Percentiles rank a stretch among this genome's conserved stretches.
phyloP scores from a whole-genome alignment of 139 green algal genomes.

The Chlorella vulgaris region DNA sequence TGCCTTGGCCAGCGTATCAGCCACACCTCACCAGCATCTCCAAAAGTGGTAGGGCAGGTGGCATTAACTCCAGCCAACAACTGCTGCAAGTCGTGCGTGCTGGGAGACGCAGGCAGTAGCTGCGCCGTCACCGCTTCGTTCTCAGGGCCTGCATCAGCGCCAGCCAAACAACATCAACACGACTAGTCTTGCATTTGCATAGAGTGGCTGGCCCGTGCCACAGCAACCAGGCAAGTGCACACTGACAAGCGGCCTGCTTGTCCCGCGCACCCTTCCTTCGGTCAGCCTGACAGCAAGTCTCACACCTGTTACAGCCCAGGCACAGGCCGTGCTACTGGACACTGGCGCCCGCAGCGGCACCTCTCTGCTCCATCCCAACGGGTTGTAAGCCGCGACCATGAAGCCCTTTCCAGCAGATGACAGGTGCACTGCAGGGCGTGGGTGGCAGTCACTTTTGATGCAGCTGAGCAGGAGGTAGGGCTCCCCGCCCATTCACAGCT shows the following conservation, averaged over 20 bases:
- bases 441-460: too few species aligned
- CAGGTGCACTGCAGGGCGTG: conserved; percentile 35
- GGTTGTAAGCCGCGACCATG: conserved; percentile 80
- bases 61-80: conserved; percentile 32
- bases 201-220: too few species aligned
- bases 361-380: conserved; percentile 65
- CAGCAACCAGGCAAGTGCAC: too few species aligned
- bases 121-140: conserved; percentile 44
- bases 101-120: conserved; percentile 43
- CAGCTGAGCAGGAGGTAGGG: too few species aligned
- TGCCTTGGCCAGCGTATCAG: too few species aligned
- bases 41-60: conserved; percentile 3
- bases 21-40: conserved; percentile 11
- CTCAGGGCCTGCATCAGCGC: conserved; percentile 53
- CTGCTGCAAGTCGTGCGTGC: conserved; percentile 53
- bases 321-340: background rate
- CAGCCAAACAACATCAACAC: too few species aligned
- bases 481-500: too few species aligned
- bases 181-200: background rate
- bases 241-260: too few species aligned
- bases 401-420: conserved; percentile 41
- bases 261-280: background rate
- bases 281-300: background rate
- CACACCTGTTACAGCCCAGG: conserved; percentile 47
- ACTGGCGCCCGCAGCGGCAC: conserved; percentile 71